Base-by-base conservation (phyloP, 2,329 filamentous ascomycete species). In the Fusarium siculi region DNA sequence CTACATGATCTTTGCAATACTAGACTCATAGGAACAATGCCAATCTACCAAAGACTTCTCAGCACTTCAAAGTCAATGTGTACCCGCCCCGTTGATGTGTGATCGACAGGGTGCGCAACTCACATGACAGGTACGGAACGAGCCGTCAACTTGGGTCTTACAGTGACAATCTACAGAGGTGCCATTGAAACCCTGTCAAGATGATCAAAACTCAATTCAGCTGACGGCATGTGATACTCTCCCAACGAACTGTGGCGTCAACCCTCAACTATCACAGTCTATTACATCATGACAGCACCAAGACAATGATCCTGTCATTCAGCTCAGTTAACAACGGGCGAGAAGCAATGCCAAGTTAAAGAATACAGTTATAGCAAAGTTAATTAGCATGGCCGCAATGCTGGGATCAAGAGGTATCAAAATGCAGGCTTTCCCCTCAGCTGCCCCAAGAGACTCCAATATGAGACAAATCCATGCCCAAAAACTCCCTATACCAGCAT, bases 381-480 rank as follows among this genome's bases (percentile, higher is more conserved):
- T n/a, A 49, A 42, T 67, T 36, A 66, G 47, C 56, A 44, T 57
- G 61, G 54, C 44, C 57, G 47, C 53, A 46, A 73, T 70, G 65
- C 66, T 65, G 30, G 53, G 39, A 52, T 25, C 56, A 60, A 44
- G 50, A 68, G 63, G 59, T 73, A 74, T 70, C 72, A 63, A 67
- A 47, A 46, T 74, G 70, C 66, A 46, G 67, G 66, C 66, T 70
- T 70, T 60, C 42, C 58, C 59, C 70, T 64, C 56, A 47, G 50
- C 57, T 52, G 57, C 46, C 57, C 49, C 46, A 53, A 57, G 39
- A 61, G 44, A 56, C 56, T 63, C 49, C 54, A 19, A 50, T 54
- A 47, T 42, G 42, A 70, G 60, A 32, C 36, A 65, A 57, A 37
- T 46, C 49, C 46, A 58, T 39, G 61, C 52, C 54, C 50, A 61